Evolutionary conservation across 345 rosid species (phyloP), one percentile per base, ranked within the genome.

Genomic region (Syzygium grande): DNA sequence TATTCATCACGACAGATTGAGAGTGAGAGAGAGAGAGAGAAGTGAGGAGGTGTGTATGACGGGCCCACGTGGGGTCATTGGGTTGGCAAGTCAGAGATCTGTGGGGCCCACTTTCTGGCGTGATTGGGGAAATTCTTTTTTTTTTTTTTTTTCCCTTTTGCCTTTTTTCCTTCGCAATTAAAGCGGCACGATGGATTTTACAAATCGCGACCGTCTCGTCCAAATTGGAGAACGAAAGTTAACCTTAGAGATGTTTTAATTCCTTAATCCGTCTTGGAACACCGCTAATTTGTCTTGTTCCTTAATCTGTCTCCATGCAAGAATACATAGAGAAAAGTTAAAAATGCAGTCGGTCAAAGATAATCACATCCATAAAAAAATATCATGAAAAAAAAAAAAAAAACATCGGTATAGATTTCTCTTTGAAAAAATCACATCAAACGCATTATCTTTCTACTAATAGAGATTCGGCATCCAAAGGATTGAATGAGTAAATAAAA

Each of bases 391-490:
- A 61, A 55, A 3, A 4, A n/a, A 0, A 14, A 13, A 19, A 2
- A 13, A 2, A 12, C 9, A 13, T n/a, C 2, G 8, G 4, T 61
- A 61, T 12, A 61, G 2, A 61, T n/a, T 61, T 61, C 17, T 61
- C 38, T 61, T 27, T 10, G 29, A n/a, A 13, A 4, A 13, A n/a
- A n/a, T 63, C 1, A 1, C 15, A n/a, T 7, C 17, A 6, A 6
- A n/a, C 2, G 14, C 2, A 0, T 13, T 14, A 14, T n/a, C 0
- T 25, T 61, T 61, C 27, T n/a, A 61, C 34, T 6, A n/a, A n/a
- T 59, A n/a, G 73, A 13, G 17, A n/a, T 13, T 0, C 0, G 4
- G 4, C 16, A 30, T 59, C 3, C 29, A 0, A 27, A 25, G 5
- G n/a, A n/a, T n/a, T n/a, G n/a, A n/a, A n/a, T n/a, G n/a, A n/a